Conservation (phyloP, 2,329 filamentous ascomycete genomes). For the Elsinoe fawcettii region DNA sequence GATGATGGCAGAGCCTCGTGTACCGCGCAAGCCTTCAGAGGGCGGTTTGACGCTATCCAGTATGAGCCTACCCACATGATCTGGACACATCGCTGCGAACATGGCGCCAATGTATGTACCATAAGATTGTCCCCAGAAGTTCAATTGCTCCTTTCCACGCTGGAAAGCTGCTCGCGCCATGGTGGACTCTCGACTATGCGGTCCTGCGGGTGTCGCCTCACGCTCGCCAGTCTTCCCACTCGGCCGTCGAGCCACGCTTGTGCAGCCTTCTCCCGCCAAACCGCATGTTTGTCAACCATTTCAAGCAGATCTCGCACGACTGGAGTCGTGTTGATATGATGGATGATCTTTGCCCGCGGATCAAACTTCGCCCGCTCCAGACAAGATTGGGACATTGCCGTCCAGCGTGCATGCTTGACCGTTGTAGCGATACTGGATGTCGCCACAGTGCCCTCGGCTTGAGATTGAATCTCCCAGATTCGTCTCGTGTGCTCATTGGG, state of each 20-base stretch:
- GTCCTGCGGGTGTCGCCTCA: conserved; percentile 11
- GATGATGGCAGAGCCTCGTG: conserved; percentile 43
- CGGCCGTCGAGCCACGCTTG: neutral
- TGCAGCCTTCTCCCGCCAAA: conserved; percentile 21
- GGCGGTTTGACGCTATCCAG: conserved; percentile 37
- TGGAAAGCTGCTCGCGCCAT: neutral
- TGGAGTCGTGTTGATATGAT: conserved; percentile 38
- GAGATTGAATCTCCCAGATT: conserved; percentile 29
- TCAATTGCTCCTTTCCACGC: neutral
- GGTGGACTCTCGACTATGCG: neutral
- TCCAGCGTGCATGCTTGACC: conserved; percentile 32
- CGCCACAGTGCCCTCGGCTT: conserved; percentile 30
- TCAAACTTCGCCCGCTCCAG: conserved; percentile 17
- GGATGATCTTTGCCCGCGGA: neutral
- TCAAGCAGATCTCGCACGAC: conserved; percentile 44
- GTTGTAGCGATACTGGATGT: conserved; percentile 34
- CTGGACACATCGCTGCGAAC: conserved; percentile 40
- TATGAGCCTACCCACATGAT: conserved; percentile 36
- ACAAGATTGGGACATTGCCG: conserved; percentile 29
- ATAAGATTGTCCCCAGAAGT: conserved; percentile 40
- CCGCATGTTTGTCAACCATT: conserved; percentile 35
- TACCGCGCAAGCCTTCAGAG: conserved; percentile 41
- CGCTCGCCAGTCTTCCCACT: neutral
- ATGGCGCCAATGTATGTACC: conserved; percentile 41
- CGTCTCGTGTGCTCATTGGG: conserved; percentile 22